These are phyloP conservation scores for Penicillium diatomitis DNA, from an alignment of 495 filamentous ascomycete species.

Conservation along the genomic window DNA sequence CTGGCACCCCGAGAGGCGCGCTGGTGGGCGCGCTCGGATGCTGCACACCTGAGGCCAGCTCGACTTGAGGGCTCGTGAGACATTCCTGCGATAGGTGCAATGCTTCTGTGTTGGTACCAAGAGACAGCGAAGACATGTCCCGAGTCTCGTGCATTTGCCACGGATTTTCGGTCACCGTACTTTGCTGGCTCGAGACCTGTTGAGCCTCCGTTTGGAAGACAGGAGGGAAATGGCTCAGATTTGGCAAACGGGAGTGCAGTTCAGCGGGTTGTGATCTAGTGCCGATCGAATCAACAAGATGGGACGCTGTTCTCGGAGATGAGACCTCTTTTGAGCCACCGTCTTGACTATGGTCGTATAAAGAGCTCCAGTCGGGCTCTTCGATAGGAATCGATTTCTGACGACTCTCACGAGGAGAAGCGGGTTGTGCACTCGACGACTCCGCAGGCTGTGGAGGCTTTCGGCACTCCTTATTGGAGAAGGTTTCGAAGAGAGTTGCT, in stretches of 20 bases:
- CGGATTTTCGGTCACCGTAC: background rate
- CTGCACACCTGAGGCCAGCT: too few relatives aligned
- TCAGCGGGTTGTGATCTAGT: constrained; percentile 3
- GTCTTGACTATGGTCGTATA: background rate
- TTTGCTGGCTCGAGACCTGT: constrained; percentile 20
- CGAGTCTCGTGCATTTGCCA: too few relatives aligned
- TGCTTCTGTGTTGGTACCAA: too few relatives aligned
- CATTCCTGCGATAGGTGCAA: too few relatives aligned
- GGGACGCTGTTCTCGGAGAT: background rate
- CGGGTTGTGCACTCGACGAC: background rate
- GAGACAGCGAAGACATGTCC: too few relatives aligned
- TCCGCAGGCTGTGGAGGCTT: background rate
- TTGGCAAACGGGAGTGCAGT: constrained; percentile 5
- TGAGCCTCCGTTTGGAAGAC: constrained; percentile 38
- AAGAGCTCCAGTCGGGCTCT: background rate
- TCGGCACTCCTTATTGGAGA: background rate
- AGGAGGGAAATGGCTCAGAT: constrained; percentile 33
- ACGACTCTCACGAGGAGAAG: constrained; percentile 1
- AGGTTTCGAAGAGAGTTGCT: background rate
- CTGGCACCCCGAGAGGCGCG: too few relatives aligned
- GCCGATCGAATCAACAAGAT: constrained; percentile 14
- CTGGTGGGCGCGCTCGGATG: too few relatives aligned
- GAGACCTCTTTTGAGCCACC: background rate
- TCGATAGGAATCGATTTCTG: constrained; percentile 14
- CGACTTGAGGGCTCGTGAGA: too few relatives aligned